Conservation (phyloP, 2,329 filamentous ascomycete species). For the Bipolaris oryzae region DNA sequence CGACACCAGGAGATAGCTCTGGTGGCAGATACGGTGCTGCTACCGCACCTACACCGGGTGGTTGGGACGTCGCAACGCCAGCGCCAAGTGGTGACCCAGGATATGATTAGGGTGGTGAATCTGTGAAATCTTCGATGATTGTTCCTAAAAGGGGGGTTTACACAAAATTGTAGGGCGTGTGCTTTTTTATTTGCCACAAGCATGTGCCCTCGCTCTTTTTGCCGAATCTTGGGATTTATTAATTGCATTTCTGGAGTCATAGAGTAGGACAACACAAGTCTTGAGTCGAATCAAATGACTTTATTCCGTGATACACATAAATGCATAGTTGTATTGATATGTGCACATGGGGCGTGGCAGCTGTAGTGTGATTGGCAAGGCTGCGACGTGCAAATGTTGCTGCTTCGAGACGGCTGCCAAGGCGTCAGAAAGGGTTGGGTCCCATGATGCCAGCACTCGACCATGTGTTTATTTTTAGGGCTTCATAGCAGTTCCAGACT, state of each 20-base stretch:
- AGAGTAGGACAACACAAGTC: constrained; percentile 15
- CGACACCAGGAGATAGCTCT: constrained; percentile 44
- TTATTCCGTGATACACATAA: neutral
- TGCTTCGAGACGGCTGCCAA: neutral
- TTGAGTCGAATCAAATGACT: neutral
- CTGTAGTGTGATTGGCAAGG: constrained; percentile 1
- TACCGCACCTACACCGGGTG: constrained; percentile 65
- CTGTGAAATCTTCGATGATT: constrained; percentile 11
- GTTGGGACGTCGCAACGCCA: constrained; percentile 58
- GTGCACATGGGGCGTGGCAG: neutral
- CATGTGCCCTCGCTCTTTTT: neutral
- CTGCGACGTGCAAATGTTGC: constrained; percentile 5
- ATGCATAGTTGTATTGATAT: neutral
- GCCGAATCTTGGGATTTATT: neutral
- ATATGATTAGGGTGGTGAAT: constrained; percentile 24
- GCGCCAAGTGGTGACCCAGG: constrained; percentile 36
- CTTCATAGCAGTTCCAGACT: constrained; percentile 2
- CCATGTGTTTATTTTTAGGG: constrained; percentile 8
- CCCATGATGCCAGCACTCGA: constrained; percentile 4
- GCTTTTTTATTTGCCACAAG: neutral
- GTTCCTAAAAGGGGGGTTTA: neutral
- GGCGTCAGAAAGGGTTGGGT: constrained; percentile 1
- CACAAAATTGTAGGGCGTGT: neutral
- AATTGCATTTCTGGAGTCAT: constrained; percentile 26
- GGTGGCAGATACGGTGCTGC: constrained; percentile 42